A percentile compares a stretch with the other conserved stretches of the same genome.
Conservation (phyloP, 495 filamentous ascomycete genomes). For the Schizothecium vesticola region DNA sequence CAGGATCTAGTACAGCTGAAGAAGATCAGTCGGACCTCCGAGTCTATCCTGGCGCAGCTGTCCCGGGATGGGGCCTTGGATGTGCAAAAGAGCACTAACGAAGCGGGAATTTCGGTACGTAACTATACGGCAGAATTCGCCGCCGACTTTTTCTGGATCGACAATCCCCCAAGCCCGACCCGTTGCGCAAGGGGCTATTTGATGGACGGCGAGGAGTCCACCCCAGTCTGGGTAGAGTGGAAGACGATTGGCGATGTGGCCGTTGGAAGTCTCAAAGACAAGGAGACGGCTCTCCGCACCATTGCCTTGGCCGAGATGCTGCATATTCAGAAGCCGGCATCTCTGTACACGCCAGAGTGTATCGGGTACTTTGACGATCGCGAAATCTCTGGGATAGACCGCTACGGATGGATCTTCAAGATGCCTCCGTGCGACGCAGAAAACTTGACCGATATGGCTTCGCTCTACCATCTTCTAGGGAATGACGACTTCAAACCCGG, state of each 20-base stretch:
- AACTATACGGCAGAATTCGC: slow-evolving; percentile 10
- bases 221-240: slow-evolving; percentile 33
- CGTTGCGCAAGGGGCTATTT: slow-evolving; percentile 21
- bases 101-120: slow-evolving; percentile 14
- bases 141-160: slow-evolving; percentile 10
- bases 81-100: background rate
- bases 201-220: slow-evolving; percentile 5
- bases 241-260: slow-evolving; percentile 16
- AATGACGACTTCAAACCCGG: background rate
- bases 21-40: slow-evolving; percentile 22
- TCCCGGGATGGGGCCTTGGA: background rate
- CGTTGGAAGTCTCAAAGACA: slow-evolving; percentile 13
- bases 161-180: slow-evolving; percentile 10
- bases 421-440: slow-evolving; percentile 16
- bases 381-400: slow-evolving; percentile 9
- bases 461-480: slow-evolving; percentile 22
- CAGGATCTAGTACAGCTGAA: slow-evolving; percentile 29
- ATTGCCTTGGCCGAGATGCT: slow-evolving; percentile 29
- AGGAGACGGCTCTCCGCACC: slow-evolving; percentile 21
- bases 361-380: slow-evolving; percentile 30
- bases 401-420: slow-evolving; percentile 27
- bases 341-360: slow-evolving; percentile 22
- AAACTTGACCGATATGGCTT: slow-evolving; percentile 16
- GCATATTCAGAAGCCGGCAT: slow-evolving; percentile 22
- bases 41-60: slow-evolving; percentile 23